Base-by-base conservation (phyloP, 441 rosid genomes). In the Adansonia gregorii region DNA sequence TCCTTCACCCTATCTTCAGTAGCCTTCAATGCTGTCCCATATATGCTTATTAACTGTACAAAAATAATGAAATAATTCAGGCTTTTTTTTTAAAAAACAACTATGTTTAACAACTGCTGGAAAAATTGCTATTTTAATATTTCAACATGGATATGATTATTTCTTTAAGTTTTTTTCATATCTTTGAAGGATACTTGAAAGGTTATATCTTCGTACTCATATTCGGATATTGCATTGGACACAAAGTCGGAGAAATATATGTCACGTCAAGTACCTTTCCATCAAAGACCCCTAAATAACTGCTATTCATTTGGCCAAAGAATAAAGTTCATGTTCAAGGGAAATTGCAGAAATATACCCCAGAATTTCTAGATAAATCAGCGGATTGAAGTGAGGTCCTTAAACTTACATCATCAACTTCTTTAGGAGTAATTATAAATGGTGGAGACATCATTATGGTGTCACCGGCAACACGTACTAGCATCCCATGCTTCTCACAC, bases 401-500 rank as follows among this genome's bases (percentile, higher is more conserved):
- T 27, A 19, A 70, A 9, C 51, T 65, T 79, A 92, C 99, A 92
- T 89, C 88, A 52, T 91, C 97, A 19, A 94, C 72, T 82, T 95
- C 93, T 77, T 87, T 89, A 14, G 83, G 83, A 74, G 90, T 78
- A 8, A 95, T 91, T 66, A 89, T 87, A 49, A 90, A 83, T 2
- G 97, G 97, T 15, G 99, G 98, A 74, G 91, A 94, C 99, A 92
- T 92, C 98, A 95, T 86, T 61, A 94, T 92, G 85, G 46, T 86
- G 83, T 95, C 98, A 48, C 99, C 98, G 12, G 95, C 80, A 72
- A 91, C 90, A 66, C 97, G 97, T 51, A 93, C 91, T 78, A 95
- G 48, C 95, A 95, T 84, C 60, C 98, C 98, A 0, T 76, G 85
- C 85, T 91, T 90, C 87, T 90, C 83, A 17, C 99, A 94, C 80